phyloP scores from a whole-genome alignment of 495 filamentous ascomycete genomes.

The Gamarada debralockiae region DNA sequence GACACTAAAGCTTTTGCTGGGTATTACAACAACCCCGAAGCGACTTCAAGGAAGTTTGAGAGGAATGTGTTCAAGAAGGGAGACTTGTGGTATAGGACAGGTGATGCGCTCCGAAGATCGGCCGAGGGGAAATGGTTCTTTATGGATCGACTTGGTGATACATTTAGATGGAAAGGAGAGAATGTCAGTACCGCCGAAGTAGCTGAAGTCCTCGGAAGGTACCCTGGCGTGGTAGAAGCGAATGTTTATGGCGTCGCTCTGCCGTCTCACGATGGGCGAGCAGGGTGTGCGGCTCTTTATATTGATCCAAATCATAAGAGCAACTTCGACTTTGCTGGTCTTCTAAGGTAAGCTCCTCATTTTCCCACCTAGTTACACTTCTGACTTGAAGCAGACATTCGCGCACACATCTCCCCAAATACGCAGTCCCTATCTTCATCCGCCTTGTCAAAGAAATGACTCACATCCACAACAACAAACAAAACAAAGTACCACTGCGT shows the following conservation, averaged over 20 bases:
- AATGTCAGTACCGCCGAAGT: constrained; percentile 82
- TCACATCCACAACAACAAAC: constrained; percentile 80
- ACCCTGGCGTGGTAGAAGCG: constrained; percentile 65
- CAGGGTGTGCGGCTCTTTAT: constrained; percentile 58
- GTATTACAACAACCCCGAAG: constrained; percentile 64
- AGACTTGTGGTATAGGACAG: constrained; percentile 71
- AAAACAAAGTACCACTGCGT: constrained; percentile 71
- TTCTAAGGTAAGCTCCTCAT: constrained; percentile 39
- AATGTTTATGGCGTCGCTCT: constrained; percentile 76
- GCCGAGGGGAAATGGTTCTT: constrained; percentile 76
- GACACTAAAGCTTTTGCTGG: constrained; percentile 58
- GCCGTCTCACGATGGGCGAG: constrained; percentile 67
- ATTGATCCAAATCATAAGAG: constrained; percentile 37
- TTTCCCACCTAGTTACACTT: neutral
- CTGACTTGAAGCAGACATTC: neutral
- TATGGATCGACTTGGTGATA: constrained; percentile 72
- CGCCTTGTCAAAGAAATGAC: constrained; percentile 54
- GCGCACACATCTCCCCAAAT: constrained; percentile 54
- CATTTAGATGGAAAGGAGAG: constrained; percentile 80
- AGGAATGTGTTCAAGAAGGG: constrained; percentile 69
- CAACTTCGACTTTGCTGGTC: constrained; percentile 48
- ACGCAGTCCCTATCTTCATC: constrained; percentile 76
- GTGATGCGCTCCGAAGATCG: constrained; percentile 64
- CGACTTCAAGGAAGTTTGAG: constrained; percentile 65
- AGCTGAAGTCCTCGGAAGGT: constrained; percentile 59